phyloP scores from a whole-genome alignment of 73 alveolate species.

The Paraurostyla sp. region DNA sequence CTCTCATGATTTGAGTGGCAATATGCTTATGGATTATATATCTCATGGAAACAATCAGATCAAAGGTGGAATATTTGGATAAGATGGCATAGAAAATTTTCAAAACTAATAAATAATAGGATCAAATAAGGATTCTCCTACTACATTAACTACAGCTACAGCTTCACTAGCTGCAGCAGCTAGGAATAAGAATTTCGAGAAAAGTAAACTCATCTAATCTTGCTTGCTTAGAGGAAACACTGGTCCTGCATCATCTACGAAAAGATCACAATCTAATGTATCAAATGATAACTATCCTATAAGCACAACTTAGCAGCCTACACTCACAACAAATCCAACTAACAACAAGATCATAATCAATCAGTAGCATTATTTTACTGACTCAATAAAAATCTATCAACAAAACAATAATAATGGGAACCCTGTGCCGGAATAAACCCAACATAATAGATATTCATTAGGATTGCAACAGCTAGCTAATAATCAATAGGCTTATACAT shows the following conservation, averaged over 20 bases:
- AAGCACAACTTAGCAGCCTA: too few species aligned
- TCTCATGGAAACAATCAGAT: too few species aligned
- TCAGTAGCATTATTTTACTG: constrained; percentile 46
- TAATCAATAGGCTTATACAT: background rate
- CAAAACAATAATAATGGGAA: background rate
- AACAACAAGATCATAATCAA: constrained; percentile 8
- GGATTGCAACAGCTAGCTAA: background rate
- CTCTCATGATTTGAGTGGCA: too few species aligned
- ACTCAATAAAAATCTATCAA: constrained; percentile 30
- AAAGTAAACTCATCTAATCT: constrained; percentile 39
- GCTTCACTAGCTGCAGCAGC: too few species aligned
- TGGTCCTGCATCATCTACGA: too few species aligned
- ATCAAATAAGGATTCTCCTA: too few species aligned
- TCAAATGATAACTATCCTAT: background rate
- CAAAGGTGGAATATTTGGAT: too few species aligned
- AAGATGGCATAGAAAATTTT: too few species aligned
- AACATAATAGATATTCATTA: background rate
- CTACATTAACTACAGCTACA: too few species aligned
- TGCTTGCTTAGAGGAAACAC: constrained; percentile 24
- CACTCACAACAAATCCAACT: background rate
- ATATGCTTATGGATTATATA: too few species aligned
- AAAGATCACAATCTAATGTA: constrained; percentile 12
- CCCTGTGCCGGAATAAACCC: background rate
- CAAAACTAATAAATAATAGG: too few species aligned
- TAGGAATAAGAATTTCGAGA: constrained; percentile 20